Conservation (phyloP, 176 grass and related monocot genomes). For the Oryza glaberrima region DNA sequence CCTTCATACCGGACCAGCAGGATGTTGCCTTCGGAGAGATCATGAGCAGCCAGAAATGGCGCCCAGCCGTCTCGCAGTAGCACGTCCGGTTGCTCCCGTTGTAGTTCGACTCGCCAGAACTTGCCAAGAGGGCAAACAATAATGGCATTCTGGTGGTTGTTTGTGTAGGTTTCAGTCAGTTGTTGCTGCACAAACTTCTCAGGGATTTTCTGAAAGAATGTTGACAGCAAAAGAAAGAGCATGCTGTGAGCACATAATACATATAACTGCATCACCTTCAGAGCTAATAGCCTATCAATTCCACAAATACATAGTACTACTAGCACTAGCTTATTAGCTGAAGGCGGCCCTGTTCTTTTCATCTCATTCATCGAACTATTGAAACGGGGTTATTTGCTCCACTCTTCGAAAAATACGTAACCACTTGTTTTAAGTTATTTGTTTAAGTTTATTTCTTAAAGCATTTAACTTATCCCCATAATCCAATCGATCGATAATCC, state of each 20-base stretch:
- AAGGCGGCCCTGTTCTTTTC: no score
- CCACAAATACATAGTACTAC: no score
- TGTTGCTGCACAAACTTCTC: conserved; percentile 41
- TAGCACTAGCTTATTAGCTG: no score
- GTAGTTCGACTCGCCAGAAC: conserved; percentile 33
- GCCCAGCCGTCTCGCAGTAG: conserved; percentile 34
- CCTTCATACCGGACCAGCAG: conserved; percentile 46
- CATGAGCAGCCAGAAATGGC: conserved; percentile 27
- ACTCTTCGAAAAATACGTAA: no score
- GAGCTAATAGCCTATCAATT: no score
- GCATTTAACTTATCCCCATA: no score
- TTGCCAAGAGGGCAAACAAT: conserved; percentile 21
- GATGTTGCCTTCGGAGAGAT: conserved; percentile 27
- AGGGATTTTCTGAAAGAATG: conserved; percentile 40
- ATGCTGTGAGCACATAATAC: not conserved
- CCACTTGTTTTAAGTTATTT: no score
- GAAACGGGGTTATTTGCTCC: no score
- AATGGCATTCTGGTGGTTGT: conserved; percentile 6
- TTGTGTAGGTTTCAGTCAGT: conserved; percentile 9
- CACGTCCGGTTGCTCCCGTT: not conserved
- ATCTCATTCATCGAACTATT: no score
- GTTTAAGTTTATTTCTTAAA: no score
- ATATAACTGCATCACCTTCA: not conserved
- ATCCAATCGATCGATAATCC: no score
- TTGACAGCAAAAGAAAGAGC: not conserved